These are phyloP conservation scores for Leccinum subgranulosum DNA, from an alignment of 768 basidiomycete species.

Conservation along the genomic window DNA sequence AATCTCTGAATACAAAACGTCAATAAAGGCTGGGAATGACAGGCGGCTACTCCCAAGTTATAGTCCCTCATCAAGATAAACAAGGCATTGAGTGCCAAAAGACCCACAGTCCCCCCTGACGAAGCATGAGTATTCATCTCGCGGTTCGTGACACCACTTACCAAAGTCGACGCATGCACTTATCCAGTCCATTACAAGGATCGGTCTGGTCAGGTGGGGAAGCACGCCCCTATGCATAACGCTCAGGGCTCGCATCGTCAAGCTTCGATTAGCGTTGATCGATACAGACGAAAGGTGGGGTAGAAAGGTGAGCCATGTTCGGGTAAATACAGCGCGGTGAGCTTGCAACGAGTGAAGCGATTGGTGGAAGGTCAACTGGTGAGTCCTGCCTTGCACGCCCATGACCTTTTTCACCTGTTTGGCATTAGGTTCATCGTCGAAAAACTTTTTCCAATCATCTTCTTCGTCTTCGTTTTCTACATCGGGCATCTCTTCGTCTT, in stretches of 20 bases:
- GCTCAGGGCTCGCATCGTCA: constrained; percentile 60
- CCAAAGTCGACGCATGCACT: constrained; percentile 80
- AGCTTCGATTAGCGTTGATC: constrained; percentile 27
- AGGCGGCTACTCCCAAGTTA: constrained; percentile 66
- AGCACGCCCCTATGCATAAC: constrained; percentile 82
- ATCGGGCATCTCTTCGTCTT: constrained; percentile 31
- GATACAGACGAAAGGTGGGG: constrained; percentile 49
- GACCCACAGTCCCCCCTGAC: constrained; percentile 76
- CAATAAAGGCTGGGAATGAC: constrained; percentile 1
- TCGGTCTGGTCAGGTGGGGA: constrained; percentile 75
- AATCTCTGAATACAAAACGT: constrained; percentile 59
- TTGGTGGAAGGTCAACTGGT: constrained; percentile 71
- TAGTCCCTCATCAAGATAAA: constrained; percentile 91
- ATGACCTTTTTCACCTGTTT: constrained; percentile 36
- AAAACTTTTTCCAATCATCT: constrained; percentile 79
- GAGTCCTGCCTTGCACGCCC: constrained; percentile 44
- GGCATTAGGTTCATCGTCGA: constrained; percentile 56
- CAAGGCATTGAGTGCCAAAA: constrained; percentile 87
- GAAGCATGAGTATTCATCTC: neutral
- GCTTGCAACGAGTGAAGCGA: constrained; percentile 73
- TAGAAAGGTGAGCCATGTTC: constrained; percentile 74
- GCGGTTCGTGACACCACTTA: constrained; percentile 29
- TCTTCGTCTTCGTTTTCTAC: constrained; percentile 42
- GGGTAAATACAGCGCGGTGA: constrained; percentile 78
- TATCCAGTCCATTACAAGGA: constrained; percentile 91